Evolutionary conservation across 225 moss, liverwort and hornwort species (phyloP).

Genomic region (Pseudisothecium myosuroides): DNA sequence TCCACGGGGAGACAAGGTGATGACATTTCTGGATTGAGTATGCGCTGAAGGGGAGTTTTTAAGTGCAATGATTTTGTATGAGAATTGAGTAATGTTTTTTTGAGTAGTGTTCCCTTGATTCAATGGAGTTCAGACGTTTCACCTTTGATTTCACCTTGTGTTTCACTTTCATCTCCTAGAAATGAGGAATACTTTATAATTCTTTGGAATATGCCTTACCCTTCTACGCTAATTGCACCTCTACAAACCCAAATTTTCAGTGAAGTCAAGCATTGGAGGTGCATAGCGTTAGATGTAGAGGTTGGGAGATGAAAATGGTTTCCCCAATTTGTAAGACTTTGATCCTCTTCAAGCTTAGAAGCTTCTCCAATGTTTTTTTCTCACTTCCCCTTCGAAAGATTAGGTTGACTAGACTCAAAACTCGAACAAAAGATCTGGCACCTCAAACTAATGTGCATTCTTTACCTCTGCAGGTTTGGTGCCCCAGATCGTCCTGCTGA

Average conservation of each 20-base stretch:
- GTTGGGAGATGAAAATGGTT: not conserved
- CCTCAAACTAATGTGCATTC: not conserved
- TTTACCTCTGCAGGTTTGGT: slow-evolving; percentile 23
- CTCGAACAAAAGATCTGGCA: not conserved
- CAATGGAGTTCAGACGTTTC: not conserved
- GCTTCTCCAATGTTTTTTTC: not conserved
- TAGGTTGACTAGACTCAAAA: not conserved
- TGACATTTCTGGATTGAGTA: not conserved
- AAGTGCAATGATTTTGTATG: not conserved
- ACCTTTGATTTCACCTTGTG: not conserved
- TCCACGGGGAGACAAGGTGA: slow-evolving; percentile 33
- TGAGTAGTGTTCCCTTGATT: not conserved
- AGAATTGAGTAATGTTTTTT: not conserved
- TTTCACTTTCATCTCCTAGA: not conserved
- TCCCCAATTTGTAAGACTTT: not conserved
- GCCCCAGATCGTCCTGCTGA: slow-evolving; percentile 35
- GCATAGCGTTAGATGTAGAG: not conserved
- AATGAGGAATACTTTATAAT: not conserved
- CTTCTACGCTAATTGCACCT: not conserved
- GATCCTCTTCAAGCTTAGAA: not conserved
- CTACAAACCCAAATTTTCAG: not conserved
- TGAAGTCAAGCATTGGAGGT: not conserved
- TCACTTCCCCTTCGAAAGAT: not conserved
- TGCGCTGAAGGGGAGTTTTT: not conserved
- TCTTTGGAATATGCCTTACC: not conserved